Base-by-base conservation (phyloP, 805 yeast species). In the Suhomyces emberorum region DNA sequence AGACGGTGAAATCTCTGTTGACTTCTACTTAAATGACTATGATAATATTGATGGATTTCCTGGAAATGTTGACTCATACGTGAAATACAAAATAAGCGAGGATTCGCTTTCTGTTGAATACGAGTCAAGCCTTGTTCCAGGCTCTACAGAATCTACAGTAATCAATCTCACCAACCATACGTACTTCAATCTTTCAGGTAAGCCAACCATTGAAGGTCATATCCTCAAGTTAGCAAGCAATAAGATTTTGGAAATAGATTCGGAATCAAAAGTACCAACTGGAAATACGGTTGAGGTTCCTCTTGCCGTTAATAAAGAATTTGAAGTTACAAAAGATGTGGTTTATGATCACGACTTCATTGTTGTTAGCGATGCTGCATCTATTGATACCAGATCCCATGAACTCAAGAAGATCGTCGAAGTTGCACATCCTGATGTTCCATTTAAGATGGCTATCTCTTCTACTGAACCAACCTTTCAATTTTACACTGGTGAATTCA, bases 401-500 rank as follows among this genome's bases (percentile, higher is more conserved):
- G 53, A 54, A 14, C 52, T 72, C 41, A 54, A 48, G 30, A 44
- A 59, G 17, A 59, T 77, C 16, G 56, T 70, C 21, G 67, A 62
- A 46, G 75, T 77, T 7, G 53, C 53, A 17, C 71, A 73, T 45
- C 74, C 78, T 11, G 59, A 58, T 15, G 58, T 79, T 3, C 55
- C 60, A 6, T 49, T 71, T 32, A 58, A 61, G 30, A 49, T 81
- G 26, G 55, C 56, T 15, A 71, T 74, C 7, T 49, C 55, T 12
- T 65, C 83, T 6, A 81, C 87, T 3, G 88, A 81, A 40, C 88
- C 87, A 5, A 61, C 78, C 2, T 78, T 76, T 64, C 85, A 79
- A 54, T 62, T 81, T 27, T 81, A 80, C 57, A 78, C 85, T 20
- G 84, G 83, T 15, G 79, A 74, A 47, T 61, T 63, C 35, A 65